phyloP scores from a whole-genome alignment of 164 flowering plant genomes.

The Saururus chinensis region DNA sequence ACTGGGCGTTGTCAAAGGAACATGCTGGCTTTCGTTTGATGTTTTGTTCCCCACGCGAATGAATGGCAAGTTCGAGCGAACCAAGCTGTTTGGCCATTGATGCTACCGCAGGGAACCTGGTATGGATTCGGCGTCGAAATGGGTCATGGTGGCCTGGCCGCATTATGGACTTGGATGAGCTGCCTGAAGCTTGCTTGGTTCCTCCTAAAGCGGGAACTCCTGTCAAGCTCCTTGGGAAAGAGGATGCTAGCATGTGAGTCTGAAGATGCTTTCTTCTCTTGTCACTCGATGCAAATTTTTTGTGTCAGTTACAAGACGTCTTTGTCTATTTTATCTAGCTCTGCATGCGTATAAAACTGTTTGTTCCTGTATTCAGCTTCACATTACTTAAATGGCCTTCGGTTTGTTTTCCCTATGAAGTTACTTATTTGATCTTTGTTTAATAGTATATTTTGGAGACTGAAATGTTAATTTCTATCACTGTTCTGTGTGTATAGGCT shows the following conservation, averaged over 20 bases:
- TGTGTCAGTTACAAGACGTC: background rate
- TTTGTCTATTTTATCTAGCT: background rate
- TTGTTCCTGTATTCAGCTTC: too few relatives aligned
- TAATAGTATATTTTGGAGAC: too few relatives aligned
- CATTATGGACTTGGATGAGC: conserved; percentile 59
- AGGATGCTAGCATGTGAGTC: conserved; percentile 84
- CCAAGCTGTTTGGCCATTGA: conserved; percentile 22
- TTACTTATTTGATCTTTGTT: too few relatives aligned
- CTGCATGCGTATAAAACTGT: background rate
- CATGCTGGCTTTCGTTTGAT: too few relatives aligned
- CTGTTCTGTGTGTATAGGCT: too few relatives aligned
- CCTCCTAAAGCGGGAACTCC: conserved; percentile 74
- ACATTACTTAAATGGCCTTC: too few relatives aligned
- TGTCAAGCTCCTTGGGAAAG: conserved; percentile 84
- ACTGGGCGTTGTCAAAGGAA: background rate
- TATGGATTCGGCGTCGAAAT: conserved; percentile 85
- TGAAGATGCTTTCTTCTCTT: background rate
- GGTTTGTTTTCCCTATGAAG: too few relatives aligned
- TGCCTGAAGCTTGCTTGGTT: conserved; percentile 41
- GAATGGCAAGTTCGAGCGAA: background rate
- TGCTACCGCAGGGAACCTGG: conserved; percentile 57
- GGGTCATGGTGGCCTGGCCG: conserved; percentile 99
- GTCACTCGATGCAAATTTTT: background rate
- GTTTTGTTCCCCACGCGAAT: too few relatives aligned
- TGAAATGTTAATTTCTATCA: too few relatives aligned